Percentiles rank a stretch among this genome's conserved stretches.
Conservation (phyloP, 1,284 basidiomycete genomes). For the Rhodotorula sp. region DNA sequence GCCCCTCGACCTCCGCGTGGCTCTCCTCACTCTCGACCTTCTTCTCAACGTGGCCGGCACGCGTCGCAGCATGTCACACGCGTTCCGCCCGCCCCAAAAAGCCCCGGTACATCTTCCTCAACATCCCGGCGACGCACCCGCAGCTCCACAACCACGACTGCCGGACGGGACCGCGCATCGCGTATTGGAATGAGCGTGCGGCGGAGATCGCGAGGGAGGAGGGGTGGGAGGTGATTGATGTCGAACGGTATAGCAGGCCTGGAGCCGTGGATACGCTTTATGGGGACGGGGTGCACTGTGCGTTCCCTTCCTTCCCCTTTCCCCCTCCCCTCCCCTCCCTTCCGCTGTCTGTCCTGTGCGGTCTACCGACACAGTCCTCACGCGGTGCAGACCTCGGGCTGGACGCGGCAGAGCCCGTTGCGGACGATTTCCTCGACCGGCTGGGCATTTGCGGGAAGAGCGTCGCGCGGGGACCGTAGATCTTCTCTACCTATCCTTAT, state of each 20-base stretch:
- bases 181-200: neutral
- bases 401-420: constrained; percentile 6
- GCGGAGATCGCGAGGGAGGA: neutral
- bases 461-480: neutral
- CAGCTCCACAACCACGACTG: constrained; percentile 20
- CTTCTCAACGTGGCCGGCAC: neutral
- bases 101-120: constrained; percentile 13
- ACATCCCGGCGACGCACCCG: constrained; percentile 9
- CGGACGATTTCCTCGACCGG: neutral
- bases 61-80: neutral
- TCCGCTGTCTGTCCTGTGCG: no score
- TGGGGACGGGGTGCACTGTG: constrained; percentile 7
- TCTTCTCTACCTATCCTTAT: neutral
- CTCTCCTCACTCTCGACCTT: neutral
- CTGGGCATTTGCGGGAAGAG: constrained; percentile 6
- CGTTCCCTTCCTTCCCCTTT: neutral
- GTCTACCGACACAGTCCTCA: no score
- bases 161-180: constrained; percentile 9
- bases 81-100: neutral
- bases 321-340: neutral
- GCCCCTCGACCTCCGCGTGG: neutral
- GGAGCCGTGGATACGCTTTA: neutral
- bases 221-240: constrained; percentile 8
- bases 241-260: neutral
- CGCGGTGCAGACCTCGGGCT: constrained; percentile 1